Conservation (phyloP, 1,139 yeast genomes). For the Arxiozyma telluris region DNA sequence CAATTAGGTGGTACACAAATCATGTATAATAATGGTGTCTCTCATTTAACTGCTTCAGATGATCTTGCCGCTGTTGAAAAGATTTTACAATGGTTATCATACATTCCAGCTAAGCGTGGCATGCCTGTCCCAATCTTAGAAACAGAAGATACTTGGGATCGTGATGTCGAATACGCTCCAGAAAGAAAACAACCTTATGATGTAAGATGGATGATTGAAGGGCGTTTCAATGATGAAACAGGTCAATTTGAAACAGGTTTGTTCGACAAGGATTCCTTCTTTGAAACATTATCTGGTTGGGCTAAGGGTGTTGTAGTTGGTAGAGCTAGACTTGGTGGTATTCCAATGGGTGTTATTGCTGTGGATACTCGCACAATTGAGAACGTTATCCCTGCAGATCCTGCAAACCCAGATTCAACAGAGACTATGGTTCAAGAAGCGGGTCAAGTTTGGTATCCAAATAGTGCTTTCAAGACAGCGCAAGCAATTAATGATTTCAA, state of each 20-base stretch:
- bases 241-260: conserved; percentile 73
- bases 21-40: conserved; percentile 96
- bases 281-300: conserved; percentile 97
- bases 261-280: conserved; percentile 88
- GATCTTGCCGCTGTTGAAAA: conserved; percentile 94
- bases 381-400: conserved; percentile 90
- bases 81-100: conserved; percentile 94
- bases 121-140: conserved; percentile 88
- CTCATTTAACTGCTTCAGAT: conserved; percentile 90
- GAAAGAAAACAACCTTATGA: conserved; percentile 68
- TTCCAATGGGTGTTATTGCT: conserved; percentile 95
- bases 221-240: conserved; percentile 50
- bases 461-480: conserved; percentile 96
- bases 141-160: conserved; percentile 81
- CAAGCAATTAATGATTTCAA: conserved; percentile 97
- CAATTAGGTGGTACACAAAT: conserved; percentile 99
- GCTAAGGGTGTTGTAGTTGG: conserved; percentile 98
- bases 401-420: conserved; percentile 92
- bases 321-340: conserved; percentile 97
- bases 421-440: conserved; percentile 88
- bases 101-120: conserved; percentile 83
- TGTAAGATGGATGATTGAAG: conserved; percentile 91
- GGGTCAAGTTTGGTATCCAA: conserved; percentile 99
- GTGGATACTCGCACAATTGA: conserved; percentile 90
- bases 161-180: conserved; percentile 80